Evolutionary conservation across 1,284 basidiomycete species (phyloP), one percentile per base, ranked within the genome.

Genomic region (Sporisorium exsertum): DNA sequence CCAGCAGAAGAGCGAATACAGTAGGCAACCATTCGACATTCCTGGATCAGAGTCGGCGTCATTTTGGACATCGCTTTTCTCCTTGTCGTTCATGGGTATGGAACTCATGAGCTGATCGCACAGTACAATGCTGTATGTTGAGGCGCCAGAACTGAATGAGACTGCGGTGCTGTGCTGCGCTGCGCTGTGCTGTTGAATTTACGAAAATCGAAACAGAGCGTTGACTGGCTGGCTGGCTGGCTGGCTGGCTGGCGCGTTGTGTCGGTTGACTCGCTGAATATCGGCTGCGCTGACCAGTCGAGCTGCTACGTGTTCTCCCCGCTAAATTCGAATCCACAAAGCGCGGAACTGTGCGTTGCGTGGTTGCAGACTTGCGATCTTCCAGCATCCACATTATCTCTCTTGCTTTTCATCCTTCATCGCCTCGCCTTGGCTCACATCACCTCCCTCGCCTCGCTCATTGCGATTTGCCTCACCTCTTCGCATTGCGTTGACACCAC

Each of bases 271-370:
- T 49, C 47, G 15, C 37, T 40, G 37, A 40, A 40, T n/a, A 43
- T n/a, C 20, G 16, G 40, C n/a, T n/a, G n/a, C n/a, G 40, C n/a
- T 43, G 40, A 43, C 4, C 6, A 20, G 40, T 20, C n/a, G n/a
- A 43, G 40, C 40, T n/a, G 56, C 61, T 55, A 70, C 67, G 67
- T 70, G 66, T 63, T 63, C 33, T 43, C 51, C n/a, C 26, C 13
- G 7, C 22, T 42, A 26, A 43, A 35, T 54, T 33, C 37, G 18
- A 55, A n/a, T 65, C 27, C 27, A 33, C 35, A 43, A 20, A 43
- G 35, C 61, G 58, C 62, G 54, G 68, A 61, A 58, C 69, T 63
- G 68, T 71, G 62, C 58, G 52, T 55, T 50, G 53, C 54, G 16
- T 35, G 26, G 37, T 22, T 58, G 47, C 47, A 40, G 40, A 37